These are phyloP conservation scores for Clavispora asparagi DNA, from an alignment of 805 yeast genomes.

Conservation along the genomic window DNA sequence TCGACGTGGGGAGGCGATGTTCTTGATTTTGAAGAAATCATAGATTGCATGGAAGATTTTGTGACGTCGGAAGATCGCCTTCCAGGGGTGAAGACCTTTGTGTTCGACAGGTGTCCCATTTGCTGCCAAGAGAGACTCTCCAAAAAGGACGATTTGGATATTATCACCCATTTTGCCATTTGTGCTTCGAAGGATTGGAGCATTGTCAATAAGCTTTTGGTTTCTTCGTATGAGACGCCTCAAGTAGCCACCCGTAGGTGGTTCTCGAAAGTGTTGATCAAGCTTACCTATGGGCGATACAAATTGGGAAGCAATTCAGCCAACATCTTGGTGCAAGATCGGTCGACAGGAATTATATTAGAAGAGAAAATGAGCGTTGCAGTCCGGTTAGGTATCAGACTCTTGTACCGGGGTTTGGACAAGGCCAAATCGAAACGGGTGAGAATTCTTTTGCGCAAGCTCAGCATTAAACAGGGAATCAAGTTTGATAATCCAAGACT, in stretches of 20 bases:
- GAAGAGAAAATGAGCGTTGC: slow-evolving; percentile 92
- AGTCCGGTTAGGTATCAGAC: slow-evolving; percentile 80
- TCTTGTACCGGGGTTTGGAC: slow-evolving; percentile 72
- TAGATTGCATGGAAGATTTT: slow-evolving; percentile 43
- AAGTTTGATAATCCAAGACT: slow-evolving; percentile 76
- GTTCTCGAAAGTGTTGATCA: slow-evolving; percentile 79
- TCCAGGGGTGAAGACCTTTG: slow-evolving; percentile 43
- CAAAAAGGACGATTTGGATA: slow-evolving; percentile 54
- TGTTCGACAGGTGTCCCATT: slow-evolving; percentile 71
- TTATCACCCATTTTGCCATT: slow-evolving; percentile 81
- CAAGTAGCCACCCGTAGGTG: slow-evolving; percentile 82
- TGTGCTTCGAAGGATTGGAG: slow-evolving; percentile 80
- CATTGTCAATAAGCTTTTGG: slow-evolving; percentile 55
- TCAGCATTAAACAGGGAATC: slow-evolving; percentile 76
- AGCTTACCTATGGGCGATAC: slow-evolving; percentile 83
- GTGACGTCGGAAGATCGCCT: slow-evolving; percentile 14
- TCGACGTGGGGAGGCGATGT: slow-evolving; percentile 52
- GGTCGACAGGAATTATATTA: slow-evolving; percentile 79
- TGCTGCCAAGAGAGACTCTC: slow-evolving; percentile 60
- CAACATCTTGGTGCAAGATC: slow-evolving; percentile 88
- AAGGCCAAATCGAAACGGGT: slow-evolving; percentile 56
- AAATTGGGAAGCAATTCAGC: slow-evolving; percentile 83
- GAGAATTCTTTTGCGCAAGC: slow-evolving; percentile 52
- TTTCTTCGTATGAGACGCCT: slow-evolving; percentile 70
- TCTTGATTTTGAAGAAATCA: slow-evolving; percentile 40